Conservation (phyloP, 345 rosid species). For the Iberis pinnata region DNA sequence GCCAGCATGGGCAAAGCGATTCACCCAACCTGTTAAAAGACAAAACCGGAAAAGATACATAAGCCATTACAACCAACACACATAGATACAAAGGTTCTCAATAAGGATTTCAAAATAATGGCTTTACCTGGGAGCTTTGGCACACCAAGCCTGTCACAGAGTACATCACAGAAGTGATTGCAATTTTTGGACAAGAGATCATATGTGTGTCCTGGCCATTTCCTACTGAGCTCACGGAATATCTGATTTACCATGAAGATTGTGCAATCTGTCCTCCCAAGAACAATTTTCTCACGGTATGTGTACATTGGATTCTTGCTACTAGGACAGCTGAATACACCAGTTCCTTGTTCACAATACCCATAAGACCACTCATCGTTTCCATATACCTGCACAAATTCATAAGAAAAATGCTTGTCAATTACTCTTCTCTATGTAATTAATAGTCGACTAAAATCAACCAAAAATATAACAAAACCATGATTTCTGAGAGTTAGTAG, state of each 20-base stretch:
- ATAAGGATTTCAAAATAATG: not conserved
- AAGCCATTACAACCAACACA: not conserved
- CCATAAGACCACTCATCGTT: conserved; percentile 97
- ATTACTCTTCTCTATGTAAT: conserved; percentile 4
- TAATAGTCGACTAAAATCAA: not conserved
- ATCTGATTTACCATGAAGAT: conserved; percentile 67
- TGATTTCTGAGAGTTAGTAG: not conserved
- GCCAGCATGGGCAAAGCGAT: conserved; percentile 95
- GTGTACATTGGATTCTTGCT: conserved; percentile 86
- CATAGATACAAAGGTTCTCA: not conserved
- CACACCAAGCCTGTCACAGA: conserved; percentile 80
- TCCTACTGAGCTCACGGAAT: conserved; percentile 70
- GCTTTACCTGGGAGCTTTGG: conserved; percentile 80
- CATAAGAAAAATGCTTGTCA: conserved; percentile 11
- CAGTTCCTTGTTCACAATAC: conserved; percentile 85
- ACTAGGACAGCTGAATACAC: conserved; percentile 81
- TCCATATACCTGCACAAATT: conserved; percentile 57
- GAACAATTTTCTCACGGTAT: conserved; percentile 64
- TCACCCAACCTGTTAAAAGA: conserved; percentile 74
- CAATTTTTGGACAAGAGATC: conserved; percentile 87
- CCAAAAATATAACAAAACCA: not conserved
- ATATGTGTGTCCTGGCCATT: conserved; percentile 74
- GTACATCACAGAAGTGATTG: conserved; percentile 90
- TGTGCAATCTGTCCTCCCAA: conserved; percentile 59
- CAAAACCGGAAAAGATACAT: conserved; percentile 1